These are phyloP conservation scores for Vaccinium corymbosum DNA, from an alignment of 148 eudicot genomes.

Conservation along the genomic window DNA sequence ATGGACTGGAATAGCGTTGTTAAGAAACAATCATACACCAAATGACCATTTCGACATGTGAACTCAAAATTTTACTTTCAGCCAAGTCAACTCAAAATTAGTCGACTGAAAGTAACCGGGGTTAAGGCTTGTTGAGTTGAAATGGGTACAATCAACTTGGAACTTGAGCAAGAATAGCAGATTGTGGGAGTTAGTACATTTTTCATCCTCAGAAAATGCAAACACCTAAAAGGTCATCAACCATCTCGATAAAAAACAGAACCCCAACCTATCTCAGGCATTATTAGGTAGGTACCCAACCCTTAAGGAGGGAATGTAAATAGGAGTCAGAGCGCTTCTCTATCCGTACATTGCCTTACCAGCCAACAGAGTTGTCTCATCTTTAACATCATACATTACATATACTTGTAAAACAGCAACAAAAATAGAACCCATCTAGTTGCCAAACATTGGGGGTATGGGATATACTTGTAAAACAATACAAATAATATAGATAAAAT, in stretches of 20 bases:
- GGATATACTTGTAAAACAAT: neutral
- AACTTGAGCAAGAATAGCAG: neutral
- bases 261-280: neutral
- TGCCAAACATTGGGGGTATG: too few relatives aligned
- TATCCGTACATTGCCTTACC: neutral
- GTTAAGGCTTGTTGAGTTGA: neutral
- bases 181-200: neutral
- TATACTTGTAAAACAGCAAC: neutral
- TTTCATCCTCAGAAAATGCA: neutral
- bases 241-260: neutral
- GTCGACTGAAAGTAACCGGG: neutral
- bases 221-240: neutral
- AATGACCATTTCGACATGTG: slow-evolving; percentile 14
- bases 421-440: too few relatives aligned
- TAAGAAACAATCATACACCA: slow-evolving; percentile 4
- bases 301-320: neutral
- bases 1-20: neutral
- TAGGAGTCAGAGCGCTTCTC: neutral
- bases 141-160: neutral
- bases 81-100: neutral
- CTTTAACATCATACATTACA: too few relatives aligned
- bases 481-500: neutral
- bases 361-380: neutral
- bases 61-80: slow-evolving; percentile 2
- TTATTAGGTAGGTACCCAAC: slow-evolving; percentile 4